phyloP scores from a whole-genome alignment of 1,284 basidiomycete species.

The Ceraceosorus guamensis region DNA sequence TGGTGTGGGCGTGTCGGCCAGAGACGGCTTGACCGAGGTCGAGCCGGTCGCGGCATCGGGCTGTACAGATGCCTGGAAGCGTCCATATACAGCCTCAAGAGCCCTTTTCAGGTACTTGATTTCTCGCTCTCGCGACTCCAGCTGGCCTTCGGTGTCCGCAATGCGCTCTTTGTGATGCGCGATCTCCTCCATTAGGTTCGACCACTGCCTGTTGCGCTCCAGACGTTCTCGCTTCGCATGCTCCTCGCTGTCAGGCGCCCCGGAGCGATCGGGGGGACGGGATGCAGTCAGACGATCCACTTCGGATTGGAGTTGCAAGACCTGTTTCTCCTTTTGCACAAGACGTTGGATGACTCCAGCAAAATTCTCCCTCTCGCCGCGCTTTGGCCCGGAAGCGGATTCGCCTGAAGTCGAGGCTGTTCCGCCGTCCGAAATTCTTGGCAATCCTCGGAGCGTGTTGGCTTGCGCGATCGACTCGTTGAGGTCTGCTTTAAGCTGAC shows the following conservation, averaged over 20 bases:
- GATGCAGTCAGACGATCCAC: constrained; percentile 54
- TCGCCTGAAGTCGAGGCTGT: constrained; percentile 42
- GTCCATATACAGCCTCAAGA: constrained; percentile 72
- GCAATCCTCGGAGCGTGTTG: constrained; percentile 60
- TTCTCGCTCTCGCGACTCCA: constrained; percentile 64
- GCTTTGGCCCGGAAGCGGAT: constrained; percentile 5
- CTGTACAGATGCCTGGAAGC: constrained; percentile 53
- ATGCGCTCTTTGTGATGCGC: constrained; percentile 63
- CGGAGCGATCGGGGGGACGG: constrained; percentile 17
- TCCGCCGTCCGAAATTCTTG: too few species aligned
- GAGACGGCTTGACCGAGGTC: neutral
- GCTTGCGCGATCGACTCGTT: constrained; percentile 61
- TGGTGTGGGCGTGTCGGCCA: constrained; percentile 4
- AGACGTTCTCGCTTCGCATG: constrained; percentile 65
- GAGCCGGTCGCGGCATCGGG: constrained; percentile 2
- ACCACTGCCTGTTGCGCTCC: constrained; percentile 71
- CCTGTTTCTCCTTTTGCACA: constrained; percentile 75
- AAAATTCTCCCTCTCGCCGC: constrained; percentile 53
- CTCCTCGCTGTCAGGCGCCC: constrained; percentile 12
- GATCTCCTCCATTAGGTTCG: constrained; percentile 68
- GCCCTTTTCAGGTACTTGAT: constrained; percentile 70
- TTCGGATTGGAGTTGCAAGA: constrained; percentile 65
- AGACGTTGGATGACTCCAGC: constrained; percentile 73
- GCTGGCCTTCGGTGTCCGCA: constrained; percentile 55
- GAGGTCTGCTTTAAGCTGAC: constrained; percentile 56